These are phyloP conservation scores for Quercus robur DNA, from an alignment of 306 rosid genomes.

Conservation along the genomic window DNA sequence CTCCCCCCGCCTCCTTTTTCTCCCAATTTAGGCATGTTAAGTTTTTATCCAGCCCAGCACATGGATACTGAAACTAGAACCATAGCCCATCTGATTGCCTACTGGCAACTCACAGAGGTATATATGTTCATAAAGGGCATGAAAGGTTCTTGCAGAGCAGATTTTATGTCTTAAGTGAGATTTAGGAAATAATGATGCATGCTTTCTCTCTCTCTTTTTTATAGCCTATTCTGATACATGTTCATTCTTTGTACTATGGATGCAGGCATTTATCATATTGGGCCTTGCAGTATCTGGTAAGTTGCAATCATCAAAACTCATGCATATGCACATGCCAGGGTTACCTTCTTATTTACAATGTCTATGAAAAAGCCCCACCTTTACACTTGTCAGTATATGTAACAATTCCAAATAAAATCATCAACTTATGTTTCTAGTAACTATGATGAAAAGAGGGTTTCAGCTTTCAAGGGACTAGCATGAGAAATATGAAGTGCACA, in stretches of 20 bases:
- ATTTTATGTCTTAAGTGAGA: slow-evolving; percentile 7
- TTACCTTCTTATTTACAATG: slow-evolving; percentile 1
- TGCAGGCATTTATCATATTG: slow-evolving; percentile 73
- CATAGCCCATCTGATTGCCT: neutral
- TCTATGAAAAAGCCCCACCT: neutral
- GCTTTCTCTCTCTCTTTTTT: neutral
- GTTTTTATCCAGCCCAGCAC: neutral
- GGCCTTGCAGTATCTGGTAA: slow-evolving; percentile 76
- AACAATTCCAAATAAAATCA: neutral
- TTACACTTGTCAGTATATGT: neutral
- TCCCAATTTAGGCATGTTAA: slow-evolving; percentile 4
- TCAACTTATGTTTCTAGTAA: neutral
- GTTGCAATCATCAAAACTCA: slow-evolving; percentile 24
- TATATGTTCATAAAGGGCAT: neutral
- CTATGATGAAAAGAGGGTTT: neutral
- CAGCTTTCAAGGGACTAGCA: neutral
- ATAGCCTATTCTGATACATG: slow-evolving; percentile 1
- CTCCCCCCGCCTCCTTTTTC: no score
- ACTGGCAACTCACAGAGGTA: neutral
- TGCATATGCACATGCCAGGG: neutral
- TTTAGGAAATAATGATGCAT: neutral
- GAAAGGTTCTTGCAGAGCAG: slow-evolving; percentile 6
- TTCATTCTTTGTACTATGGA: slow-evolving; percentile 31
- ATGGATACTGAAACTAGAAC: neutral
- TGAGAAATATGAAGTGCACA: neutral